Evolutionary conservation across 345 rosid genomes (phyloP).

Genomic region (Eucalyptus polyanthemos): DNA sequence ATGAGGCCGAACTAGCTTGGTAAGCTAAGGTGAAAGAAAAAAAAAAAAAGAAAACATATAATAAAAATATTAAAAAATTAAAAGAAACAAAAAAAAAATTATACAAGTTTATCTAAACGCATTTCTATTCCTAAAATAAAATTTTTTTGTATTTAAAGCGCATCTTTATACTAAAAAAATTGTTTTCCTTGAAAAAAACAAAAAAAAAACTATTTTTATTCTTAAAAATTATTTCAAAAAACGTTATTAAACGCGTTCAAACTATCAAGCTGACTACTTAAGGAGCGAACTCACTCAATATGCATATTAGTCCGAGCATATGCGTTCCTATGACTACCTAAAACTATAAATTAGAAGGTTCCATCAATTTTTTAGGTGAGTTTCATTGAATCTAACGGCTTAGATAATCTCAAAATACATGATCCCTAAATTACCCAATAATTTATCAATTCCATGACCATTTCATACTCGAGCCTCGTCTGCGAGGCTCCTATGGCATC

Average conservation of each 20-base stretch:
- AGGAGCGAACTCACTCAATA: not conserved
- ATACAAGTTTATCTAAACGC: fast-evolving
- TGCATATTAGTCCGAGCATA: fast-evolving
- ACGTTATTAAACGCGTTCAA: fast-evolving
- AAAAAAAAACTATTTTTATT: fast-evolving
- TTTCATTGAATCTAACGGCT: fast-evolving
- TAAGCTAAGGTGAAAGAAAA: too few species aligned
- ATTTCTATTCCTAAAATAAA: fast-evolving
- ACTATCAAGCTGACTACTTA: fast-evolving
- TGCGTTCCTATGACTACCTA: fast-evolving
- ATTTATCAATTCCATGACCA: fast-evolving
- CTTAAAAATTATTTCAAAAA: fast-evolving
- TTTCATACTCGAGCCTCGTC: not conserved
- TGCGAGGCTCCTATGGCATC: not conserved
- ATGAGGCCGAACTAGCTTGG: too few species aligned
- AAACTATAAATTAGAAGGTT: not conserved
- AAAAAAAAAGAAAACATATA: too few species aligned
- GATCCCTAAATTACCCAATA: fast-evolving
- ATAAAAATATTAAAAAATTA: too few species aligned
- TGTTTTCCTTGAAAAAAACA: fast-evolving
- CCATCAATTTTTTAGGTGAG: not conserved
- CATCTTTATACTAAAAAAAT: fast-evolving
- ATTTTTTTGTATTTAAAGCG: fast-evolving
- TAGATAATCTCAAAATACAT: fast-evolving
- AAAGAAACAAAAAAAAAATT: too few species aligned